A percentile compares a stretch with the other conserved stretches of the same genome.
phyloP scores from a whole-genome alignment of 179 eudicot species.

The Patellifolia procumbens region DNA sequence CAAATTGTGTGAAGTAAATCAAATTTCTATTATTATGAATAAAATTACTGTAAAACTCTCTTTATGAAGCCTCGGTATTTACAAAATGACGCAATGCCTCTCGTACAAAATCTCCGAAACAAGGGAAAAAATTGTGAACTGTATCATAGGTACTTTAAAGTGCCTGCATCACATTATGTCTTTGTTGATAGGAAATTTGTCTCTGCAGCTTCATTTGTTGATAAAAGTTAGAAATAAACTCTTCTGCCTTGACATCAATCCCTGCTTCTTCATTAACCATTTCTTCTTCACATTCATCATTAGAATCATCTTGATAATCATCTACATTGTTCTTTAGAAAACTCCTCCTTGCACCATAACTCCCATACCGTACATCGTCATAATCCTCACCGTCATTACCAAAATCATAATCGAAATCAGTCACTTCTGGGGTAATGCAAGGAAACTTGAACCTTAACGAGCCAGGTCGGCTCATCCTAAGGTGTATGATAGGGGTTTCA shows the following conservation, averaged over 20 bases:
- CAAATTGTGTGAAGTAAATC: not conserved
- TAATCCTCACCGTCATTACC: slow-evolving; percentile 30
- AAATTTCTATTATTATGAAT: not conserved
- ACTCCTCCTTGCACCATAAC: slow-evolving; percentile 31
- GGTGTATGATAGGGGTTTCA: slow-evolving; percentile 60
- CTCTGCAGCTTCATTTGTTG: slow-evolving; percentile 73
- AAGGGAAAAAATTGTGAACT: not conserved
- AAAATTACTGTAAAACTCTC: slow-evolving; percentile 2
- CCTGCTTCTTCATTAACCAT: slow-evolving; percentile 37
- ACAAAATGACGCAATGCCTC: slow-evolving; percentile 29
- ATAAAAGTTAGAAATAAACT: slow-evolving; percentile 73
- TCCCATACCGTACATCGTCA: slow-evolving; percentile 19
- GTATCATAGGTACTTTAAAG: not conserved
- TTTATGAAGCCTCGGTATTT: slow-evolving; percentile 31
- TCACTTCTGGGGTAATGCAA: slow-evolving; percentile 57
- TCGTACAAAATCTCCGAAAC: not conserved
- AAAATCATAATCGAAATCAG: slow-evolving; percentile 57
- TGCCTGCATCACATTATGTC: slow-evolving; percentile 13
- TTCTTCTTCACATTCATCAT: slow-evolving; percentile 34
- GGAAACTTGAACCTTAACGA: slow-evolving; percentile 65
- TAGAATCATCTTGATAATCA: slow-evolving; percentile 28
- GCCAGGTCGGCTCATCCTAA: slow-evolving; percentile 58
- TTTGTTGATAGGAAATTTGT: slow-evolving; percentile 51
- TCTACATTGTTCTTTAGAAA: slow-evolving; percentile 28
- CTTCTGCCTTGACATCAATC: slow-evolving; percentile 75